Evolutionary conservation across 805 yeast genomes (phyloP), one percentile per base, ranked within the genome.

Genomic region (Metschnikowia matae): DNA sequence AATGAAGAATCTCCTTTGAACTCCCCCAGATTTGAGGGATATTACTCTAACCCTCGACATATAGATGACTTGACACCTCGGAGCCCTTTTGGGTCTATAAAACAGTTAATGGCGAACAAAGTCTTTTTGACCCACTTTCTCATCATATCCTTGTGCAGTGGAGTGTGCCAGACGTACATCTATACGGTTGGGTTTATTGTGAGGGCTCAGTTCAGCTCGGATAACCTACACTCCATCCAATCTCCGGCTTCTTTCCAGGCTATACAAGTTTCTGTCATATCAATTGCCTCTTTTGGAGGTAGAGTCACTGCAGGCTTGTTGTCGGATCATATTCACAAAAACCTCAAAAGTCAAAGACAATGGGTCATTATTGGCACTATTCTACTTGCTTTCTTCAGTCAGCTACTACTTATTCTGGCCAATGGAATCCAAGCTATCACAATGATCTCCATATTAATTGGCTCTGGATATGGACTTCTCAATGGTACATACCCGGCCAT

Each of bases 401-500:
- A 73, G 40, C 59, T 78, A 17, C 67, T 69, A 21, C 60, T 64
- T 3, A 57, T 68, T n/a, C 36, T 52, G 31, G 59, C 64, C 42
- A 63, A 62, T 46, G 51, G 64, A 8, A 50, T 67, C 3, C 41
- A 45, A 21, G 52, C 48, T 3, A 49, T 57, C 8, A 55, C 57
- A 4, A 66, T 74, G 26, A 64, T 86, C 2, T 84, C 90, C 0
- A 67, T 75, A 3, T 60, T 83, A 4, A 73, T 81, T 48, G 94
- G 94, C 0, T 69, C 74, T 32, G 77, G 87, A 18, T 87, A 84
- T 66, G 95, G 95, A 0, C 71, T 85, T 26, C 66, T 81, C 3
- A 85, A 83, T 67, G 92, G 92, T 0, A 79, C 85, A 0, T 83
- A 83, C 62, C 95, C 95, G 3, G 85, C 91, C 0, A 75, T 85